These are phyloP conservation scores for Colletotrichum lini DNA, from an alignment of 2,329 filamentous ascomycete species.

Conservation along the genomic window DNA sequence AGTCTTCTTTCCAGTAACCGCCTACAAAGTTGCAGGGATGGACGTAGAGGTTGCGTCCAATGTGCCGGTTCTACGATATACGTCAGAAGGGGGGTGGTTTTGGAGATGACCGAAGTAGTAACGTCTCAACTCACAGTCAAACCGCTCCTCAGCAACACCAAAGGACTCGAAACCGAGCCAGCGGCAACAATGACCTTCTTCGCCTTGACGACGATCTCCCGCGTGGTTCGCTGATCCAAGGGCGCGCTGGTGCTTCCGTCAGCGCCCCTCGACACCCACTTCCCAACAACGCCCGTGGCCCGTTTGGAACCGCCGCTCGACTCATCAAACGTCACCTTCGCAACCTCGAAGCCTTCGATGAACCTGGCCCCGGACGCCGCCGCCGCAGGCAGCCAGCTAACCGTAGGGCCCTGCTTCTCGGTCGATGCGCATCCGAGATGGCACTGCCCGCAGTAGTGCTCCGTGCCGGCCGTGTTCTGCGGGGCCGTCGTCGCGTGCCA, in stretches of 20 bases:
- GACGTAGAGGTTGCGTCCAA: slow-evolving; percentile 85
- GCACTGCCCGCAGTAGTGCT: slow-evolving; percentile 82
- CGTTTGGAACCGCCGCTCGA: slow-evolving; percentile 60
- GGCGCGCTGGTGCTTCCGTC: slow-evolving; percentile 70
- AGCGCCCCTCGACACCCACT: slow-evolving; percentile 80
- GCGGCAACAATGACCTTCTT: slow-evolving; percentile 85
- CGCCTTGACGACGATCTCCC: slow-evolving; percentile 80
- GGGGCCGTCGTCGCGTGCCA: slow-evolving; percentile 79
- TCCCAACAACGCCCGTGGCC: slow-evolving; percentile 80
- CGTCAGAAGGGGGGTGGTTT: slow-evolving; percentile 42
- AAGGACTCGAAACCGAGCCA: slow-evolving; percentile 82
- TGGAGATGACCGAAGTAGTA: too few species aligned
- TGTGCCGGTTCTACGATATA: slow-evolving; percentile 75
- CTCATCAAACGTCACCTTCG: slow-evolving; percentile 78
- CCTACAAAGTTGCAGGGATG: slow-evolving; percentile 78
- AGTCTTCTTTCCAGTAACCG: slow-evolving; percentile 78
- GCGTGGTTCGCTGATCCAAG: slow-evolving; percentile 62
- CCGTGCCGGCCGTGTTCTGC: slow-evolving; percentile 82
- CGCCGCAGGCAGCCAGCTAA: slow-evolving; percentile 85
- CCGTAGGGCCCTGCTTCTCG: slow-evolving; percentile 84
- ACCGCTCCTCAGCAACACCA: slow-evolving; percentile 83
- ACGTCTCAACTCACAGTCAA: slow-evolving; percentile 68
- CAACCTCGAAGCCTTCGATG: slow-evolving; percentile 84
- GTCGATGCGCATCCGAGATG: slow-evolving; percentile 73
- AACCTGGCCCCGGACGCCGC: slow-evolving; percentile 83